A percentile compares a stretch with the other conserved stretches of the same genome.
phyloP scores from a whole-genome alignment of 2,329 filamentous ascomycete genomes.

The Claviceps capensis region DNA sequence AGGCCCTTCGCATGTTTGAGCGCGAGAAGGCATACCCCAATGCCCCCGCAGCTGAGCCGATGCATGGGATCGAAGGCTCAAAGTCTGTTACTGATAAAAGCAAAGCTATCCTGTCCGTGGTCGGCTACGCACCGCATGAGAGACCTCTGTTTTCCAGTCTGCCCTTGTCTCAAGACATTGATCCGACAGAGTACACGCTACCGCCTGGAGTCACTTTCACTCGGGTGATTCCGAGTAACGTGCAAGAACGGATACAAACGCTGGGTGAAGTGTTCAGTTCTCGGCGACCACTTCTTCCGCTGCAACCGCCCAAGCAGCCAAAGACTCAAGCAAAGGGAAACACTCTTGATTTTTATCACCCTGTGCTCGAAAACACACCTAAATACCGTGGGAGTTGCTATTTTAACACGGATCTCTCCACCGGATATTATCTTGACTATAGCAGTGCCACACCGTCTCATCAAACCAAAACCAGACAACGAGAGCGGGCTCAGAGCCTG shows the following conservation, averaged over 20 bases:
- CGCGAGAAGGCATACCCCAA: conserved; percentile 43
- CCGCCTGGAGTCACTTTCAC: conserved; percentile 56
- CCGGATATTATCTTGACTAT: conserved; percentile 59
- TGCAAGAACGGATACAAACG: conserved; percentile 41
- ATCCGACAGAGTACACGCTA: conserved; percentile 34
- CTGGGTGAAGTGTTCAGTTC: conserved; percentile 64
- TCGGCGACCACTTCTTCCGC: conserved; percentile 46
- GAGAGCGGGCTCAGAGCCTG: conserved; percentile 57
- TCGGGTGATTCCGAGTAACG: conserved; percentile 19
- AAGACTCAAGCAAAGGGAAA: conserved; percentile 55
- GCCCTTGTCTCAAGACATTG: conserved; percentile 23
- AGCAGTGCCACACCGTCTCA: conserved; percentile 46
- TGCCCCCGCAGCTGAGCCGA: conserved; percentile 19
- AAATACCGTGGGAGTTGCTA: conserved; percentile 45
- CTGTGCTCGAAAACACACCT: conserved; percentile 41
- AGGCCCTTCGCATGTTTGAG: conserved; percentile 47
- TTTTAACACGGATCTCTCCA: conserved; percentile 49
- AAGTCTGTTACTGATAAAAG: conserved; percentile 26
- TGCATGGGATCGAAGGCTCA: conserved; percentile 26
- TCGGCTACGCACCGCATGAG: conserved; percentile 59
- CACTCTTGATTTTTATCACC: conserved; percentile 37
- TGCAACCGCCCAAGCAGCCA: conserved; percentile 59
- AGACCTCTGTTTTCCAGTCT: conserved; percentile 81
- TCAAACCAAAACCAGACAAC: conserved; percentile 47
- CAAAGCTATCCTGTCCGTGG: conserved; percentile 57